Evolutionary conservation across 1,139 yeast genomes (phyloP).

Genomic region (Candida albicans): DNA sequence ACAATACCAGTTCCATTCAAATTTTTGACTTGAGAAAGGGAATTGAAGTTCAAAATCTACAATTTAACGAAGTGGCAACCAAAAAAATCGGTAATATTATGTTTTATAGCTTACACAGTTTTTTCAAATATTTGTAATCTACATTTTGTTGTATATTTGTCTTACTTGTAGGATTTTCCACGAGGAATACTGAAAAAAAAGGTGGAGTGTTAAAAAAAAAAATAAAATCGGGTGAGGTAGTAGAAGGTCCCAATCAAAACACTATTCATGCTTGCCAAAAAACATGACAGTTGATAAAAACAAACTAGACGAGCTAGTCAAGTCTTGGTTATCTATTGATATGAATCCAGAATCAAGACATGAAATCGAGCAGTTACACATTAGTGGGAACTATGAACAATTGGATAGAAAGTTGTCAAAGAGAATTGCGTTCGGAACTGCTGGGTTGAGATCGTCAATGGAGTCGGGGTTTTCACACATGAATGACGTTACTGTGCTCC

Average conservation of each 20-base stretch:
- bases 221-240: no score
- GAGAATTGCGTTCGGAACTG: conserved; percentile 87
- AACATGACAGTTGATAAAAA: not conserved
- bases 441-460: conserved; percentile 86
- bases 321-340: conserved; percentile 51
- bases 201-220: no score
- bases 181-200: no score
- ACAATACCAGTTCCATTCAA: conserved; percentile 25
- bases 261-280: no score
- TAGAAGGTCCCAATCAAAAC: no score
- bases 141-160: not conserved
- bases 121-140: not conserved
- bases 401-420: conserved; percentile 51
- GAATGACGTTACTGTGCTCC: conserved; percentile 87
- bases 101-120: not conserved
- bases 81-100: conserved; percentile 10
- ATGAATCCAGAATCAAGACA: conserved; percentile 52
- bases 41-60: conserved; percentile 27
- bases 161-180: not conserved
- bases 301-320: conserved; percentile 36
- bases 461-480: conserved; percentile 86
- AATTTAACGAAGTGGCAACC: conserved; percentile 17
- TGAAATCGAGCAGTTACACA: conserved; percentile 55
- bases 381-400: conserved; percentile 37
- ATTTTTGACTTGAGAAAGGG: conserved; percentile 61